Evolutionary conservation across 2,329 filamentous ascomycete species (phyloP), one percentile per base, ranked within the genome.

Genomic region (Blastomyces gilchristii): DNA sequence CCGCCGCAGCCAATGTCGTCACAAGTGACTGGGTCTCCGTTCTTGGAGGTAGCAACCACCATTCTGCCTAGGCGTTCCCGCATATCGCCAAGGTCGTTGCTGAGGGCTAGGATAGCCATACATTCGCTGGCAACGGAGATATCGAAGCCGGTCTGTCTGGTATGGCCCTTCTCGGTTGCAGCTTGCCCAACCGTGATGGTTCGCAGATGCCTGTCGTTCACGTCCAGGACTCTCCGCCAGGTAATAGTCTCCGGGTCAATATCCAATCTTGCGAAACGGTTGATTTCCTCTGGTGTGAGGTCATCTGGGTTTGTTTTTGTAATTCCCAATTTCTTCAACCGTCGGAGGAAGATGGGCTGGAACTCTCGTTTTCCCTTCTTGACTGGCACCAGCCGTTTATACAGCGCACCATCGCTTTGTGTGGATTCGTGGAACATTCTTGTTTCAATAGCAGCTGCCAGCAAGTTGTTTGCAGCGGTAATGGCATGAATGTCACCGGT

Each of bases 401-500:
- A 99, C 0, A 99, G 83, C 28, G 93, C 81, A 0, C 84, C 90
- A 71, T 97, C 91, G 75, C 94, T 96, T 71, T 97, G 93, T 0
- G 92, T 96, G 71, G 89, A 88, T 78, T 99, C 94, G 74, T 99
- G 94, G 82, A 97, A 99, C 79, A 99, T 97, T 70, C 94, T 88
- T 1, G 94, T 97, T 74, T 99, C 94, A 66, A 99, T 95, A 45
- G 94, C 94, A 62, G 94, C 94, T 54, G 94, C 93, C 53, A 99
- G 84, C 63, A 99, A 82, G 78, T 99, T 99, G 83, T 97, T 99
- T 47, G 94, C 94, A 37, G 93, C 93, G 61, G 91, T 91, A 72
- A 99, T 94, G 68, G 94, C 94, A 75, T 99, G 94, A 63, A 99
- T 97, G 74, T 99, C 94, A 71, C 94, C 94, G 62, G 94, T 99